Percentiles rank a stretch among this genome's conserved stretches.
Conservation (phyloP, 2,329 filamentous ascomycete species). For the Xylariaceae sp. region DNA sequence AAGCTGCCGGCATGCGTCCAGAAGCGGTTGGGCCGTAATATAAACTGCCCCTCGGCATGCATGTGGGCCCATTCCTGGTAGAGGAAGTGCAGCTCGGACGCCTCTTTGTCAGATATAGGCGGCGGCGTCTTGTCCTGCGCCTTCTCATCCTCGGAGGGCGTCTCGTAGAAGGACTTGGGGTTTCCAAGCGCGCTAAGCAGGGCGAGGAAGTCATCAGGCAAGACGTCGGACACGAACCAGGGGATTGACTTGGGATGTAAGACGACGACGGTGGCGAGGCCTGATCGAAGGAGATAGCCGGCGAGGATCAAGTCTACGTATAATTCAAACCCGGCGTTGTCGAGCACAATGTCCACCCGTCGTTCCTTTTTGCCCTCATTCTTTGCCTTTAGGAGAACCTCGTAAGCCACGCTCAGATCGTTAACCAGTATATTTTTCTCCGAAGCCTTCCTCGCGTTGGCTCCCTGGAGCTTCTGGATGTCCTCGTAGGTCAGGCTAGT, state of each 20-base stretch:
- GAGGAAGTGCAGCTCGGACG: slow-evolving; percentile 65
- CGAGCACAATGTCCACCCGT: slow-evolving; percentile 87
- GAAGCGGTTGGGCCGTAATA: slow-evolving; percentile 79
- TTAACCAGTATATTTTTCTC: slow-evolving; percentile 93
- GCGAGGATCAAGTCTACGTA: slow-evolving; percentile 92
- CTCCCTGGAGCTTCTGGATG: slow-evolving; percentile 92
- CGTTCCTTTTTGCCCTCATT: slow-evolving; percentile 61
- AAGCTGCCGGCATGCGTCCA: slow-evolving; percentile 88
- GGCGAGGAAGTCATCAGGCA: slow-evolving; percentile 79
- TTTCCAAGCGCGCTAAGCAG: slow-evolving; percentile 75
- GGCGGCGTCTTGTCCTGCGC: slow-evolving; percentile 53
- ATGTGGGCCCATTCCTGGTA: slow-evolving; percentile 77
- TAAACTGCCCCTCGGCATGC: slow-evolving; percentile 78
- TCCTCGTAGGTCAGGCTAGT: slow-evolving; percentile 91
- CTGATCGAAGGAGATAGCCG: slow-evolving; percentile 79
- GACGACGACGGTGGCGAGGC: slow-evolving; percentile 80
- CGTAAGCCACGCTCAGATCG: slow-evolving; percentile 71
- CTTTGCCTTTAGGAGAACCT: slow-evolving; percentile 61
- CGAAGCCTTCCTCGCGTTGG: slow-evolving; percentile 75
- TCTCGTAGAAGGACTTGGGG: slow-evolving; percentile 74
- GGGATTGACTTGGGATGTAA: slow-evolving; percentile 93
- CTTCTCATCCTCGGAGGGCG: slow-evolving; percentile 63
- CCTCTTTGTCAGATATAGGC: slow-evolving; percentile 64
- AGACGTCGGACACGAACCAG: slow-evolving; percentile 96
- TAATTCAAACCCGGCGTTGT: slow-evolving; percentile 96